Evolutionary conservation across 805 yeast genomes (phyloP).

Genomic region (Brettanomyces anomalus): DNA sequence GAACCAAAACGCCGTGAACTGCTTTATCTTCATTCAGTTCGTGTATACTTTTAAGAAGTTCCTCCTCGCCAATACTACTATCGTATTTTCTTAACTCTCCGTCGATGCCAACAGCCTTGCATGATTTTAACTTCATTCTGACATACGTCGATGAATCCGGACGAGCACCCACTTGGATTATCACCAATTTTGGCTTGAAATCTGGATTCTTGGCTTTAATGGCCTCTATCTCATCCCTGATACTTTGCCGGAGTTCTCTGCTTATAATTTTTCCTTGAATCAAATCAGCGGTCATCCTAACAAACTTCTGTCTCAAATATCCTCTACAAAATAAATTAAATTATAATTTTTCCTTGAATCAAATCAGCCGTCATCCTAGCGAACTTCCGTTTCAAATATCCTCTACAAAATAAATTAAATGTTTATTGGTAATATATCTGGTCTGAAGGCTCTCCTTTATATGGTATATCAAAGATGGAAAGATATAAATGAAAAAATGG

Average conservation of each 20-base stretch:
- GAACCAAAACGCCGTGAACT: slow-evolving; percentile 84
- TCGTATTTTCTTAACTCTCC: slow-evolving; percentile 60
- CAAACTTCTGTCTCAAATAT: too few relatives aligned
- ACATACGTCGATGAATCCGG: slow-evolving; percentile 92
- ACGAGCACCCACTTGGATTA: slow-evolving; percentile 83
- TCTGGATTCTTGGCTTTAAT: slow-evolving; percentile 32
- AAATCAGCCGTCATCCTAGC: slow-evolving; percentile 23
- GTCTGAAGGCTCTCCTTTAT: too few relatives aligned
- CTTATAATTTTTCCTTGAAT: slow-evolving; percentile 57
- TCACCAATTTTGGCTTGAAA: slow-evolving; percentile 73
- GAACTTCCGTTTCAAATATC: too few relatives aligned
- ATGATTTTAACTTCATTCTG: slow-evolving; percentile 84
- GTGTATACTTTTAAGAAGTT: slow-evolving; percentile 49
- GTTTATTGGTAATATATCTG: too few relatives aligned
- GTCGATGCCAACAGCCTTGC: slow-evolving; percentile 68
- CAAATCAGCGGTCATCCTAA: slow-evolving; percentile 23
- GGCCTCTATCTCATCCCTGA: slow-evolving; percentile 40
- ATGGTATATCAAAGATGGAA: too few relatives aligned
- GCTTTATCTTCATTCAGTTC: slow-evolving; percentile 61
- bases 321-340: too few relatives aligned
- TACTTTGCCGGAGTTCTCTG: slow-evolving; percentile 37
- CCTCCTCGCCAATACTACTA: slow-evolving; percentile 51
- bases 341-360: slow-evolving; percentile 55
- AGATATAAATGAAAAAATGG: too few relatives aligned
- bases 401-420: too few relatives aligned